Base-by-base conservation (phyloP, 176 grass and related monocot genomes). In the Cymbopogon citratus region DNA sequence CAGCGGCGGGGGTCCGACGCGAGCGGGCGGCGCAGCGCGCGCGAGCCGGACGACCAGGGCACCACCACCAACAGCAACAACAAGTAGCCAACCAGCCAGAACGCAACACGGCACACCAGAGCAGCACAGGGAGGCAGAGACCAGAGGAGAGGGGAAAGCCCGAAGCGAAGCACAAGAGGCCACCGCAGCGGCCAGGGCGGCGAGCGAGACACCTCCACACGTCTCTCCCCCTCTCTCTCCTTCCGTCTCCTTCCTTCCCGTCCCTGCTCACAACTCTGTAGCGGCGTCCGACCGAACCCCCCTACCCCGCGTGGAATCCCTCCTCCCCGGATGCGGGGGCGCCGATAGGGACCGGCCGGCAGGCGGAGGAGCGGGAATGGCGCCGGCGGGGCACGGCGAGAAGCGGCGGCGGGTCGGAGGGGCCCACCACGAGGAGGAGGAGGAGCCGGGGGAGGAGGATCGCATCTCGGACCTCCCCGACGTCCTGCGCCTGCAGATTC, bases 201-300 rank as follows among this genome's bases (percentile, higher is more conserved):
- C 66, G 43, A 69, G 74, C 74, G 63, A 60, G 87, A 88, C 87
- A 23, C 76, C 76, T 69, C 81, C 75, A 84, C 81, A 88, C 87
- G 87, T 84, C 81, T 84, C 80, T 73, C 18, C 79, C 36, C 36
- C 0, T n/a, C 25, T n/a, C 18, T 31, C 71, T 10, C 44, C 71
- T 10, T 29, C 33, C 21, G 26, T 12, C 11, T 3, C 13, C 24
- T 33, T 11, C 26, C 29, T 21, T 4, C 0, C 7, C 15, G 15
- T 1, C 7, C 15, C 13, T 5, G 23, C 36, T 9, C 71, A 27
- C 57, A 16, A 11, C 21, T 54, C 83, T 39, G 66, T 10, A 43
- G 83, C 48, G 7, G 29, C 5, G 33, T 21, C 36, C 35, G 21
- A 35, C 28, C 54, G 19, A 19, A 19, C 44, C 66, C 41, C 15